Percentiles rank a stretch among this genome's conserved stretches.
Evolutionary conservation across 257 asterid genomes (phyloP).

Genomic region (Handroanthus guayacan): DNA sequence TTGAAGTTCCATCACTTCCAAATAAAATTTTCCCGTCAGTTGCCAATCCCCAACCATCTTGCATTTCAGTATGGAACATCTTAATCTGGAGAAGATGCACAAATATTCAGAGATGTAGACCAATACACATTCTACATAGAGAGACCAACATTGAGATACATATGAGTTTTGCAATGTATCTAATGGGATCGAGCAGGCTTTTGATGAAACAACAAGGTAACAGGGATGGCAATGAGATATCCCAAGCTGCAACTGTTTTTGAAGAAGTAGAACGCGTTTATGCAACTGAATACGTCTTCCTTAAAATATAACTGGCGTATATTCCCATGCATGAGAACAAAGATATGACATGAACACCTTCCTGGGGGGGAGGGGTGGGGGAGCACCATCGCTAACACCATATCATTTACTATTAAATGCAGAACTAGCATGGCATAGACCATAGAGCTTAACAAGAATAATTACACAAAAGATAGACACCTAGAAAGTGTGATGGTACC

Average conservation of each 20-base stretch:
- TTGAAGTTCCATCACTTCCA: slow-evolving; percentile 95
- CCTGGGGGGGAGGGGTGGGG: no score
- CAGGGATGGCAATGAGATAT: neutral
- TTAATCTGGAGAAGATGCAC: slow-evolving; percentile 56
- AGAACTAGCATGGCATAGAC: slow-evolving; percentile 28
- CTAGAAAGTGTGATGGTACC: slow-evolving; percentile 25
- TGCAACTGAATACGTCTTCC: neutral
- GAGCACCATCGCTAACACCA: neutral
- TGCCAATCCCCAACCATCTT: slow-evolving; percentile 99
- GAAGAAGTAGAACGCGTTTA: neutral
- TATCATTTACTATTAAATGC: slow-evolving; percentile 8
- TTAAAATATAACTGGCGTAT: neutral
- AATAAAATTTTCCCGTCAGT: slow-evolving; percentile 77
- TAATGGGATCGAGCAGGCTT: neutral
- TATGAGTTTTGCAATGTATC: neutral
- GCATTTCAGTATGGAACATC: slow-evolving; percentile 72
- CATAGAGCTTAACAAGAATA: neutral
- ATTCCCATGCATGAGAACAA: neutral
- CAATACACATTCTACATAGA: neutral
- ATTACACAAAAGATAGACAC: neutral
- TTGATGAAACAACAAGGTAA: slow-evolving; percentile 1
- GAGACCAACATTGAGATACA: slow-evolving; percentile 7
- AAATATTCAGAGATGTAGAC: slow-evolving; percentile 14
- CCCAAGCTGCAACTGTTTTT: slow-evolving; percentile 3
- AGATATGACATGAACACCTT: slow-evolving; percentile 1